Base-by-base conservation (phyloP, 495 filamentous ascomycete species). In the Aspergillus incahuasiensis region DNA sequence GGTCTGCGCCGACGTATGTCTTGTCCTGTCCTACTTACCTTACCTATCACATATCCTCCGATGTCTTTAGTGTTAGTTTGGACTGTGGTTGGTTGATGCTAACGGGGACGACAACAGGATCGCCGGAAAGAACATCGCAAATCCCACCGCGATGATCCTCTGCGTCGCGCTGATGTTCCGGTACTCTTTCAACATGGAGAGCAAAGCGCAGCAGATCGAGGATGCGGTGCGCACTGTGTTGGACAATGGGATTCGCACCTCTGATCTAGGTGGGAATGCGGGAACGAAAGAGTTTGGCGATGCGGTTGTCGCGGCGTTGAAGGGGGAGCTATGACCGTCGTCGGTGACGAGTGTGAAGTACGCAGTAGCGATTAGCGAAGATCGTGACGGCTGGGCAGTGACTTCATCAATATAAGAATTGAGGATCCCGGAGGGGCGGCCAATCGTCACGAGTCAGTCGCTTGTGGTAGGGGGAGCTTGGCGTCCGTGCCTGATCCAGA, bases 131-230 rank as follows among this genome's bases (percentile, higher is more conserved):
- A 71, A 74, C 24, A 66, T 73, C 28, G 72, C 70, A 3, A 91
- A 91, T 68, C 87, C 87, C 6, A 73, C 88, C 28, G 91, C 89
- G 21, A 89, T 89, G 62, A 89, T 96, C 54, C 82, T 96, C 7
- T 92, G 88, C 5, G 85, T 92, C 20, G 90, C 89, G 56, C 89
- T 96, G 86, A 89, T 97, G 88, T 82, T 96, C 60, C 85, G 86
- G 55, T 96, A 96, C 74, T 95, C 89, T 4, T 77, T 97, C 41
- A 82, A 83, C 59, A 82, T 89, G 63, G 86, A 88, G 41, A 73
- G 78, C 18, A 82, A 94, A 63, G 88, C 91, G 4, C 72, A 74
- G 50, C 80, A 80, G 34, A 77, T 97, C 50, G 92, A 97, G 73
- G 79, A 84, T 52, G 92, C 92, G 0, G 90, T 96, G 18, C 82